phyloP scores from a whole-genome alignment of 2,329 filamentous ascomycete species.

The Penicillium sp. region DNA sequence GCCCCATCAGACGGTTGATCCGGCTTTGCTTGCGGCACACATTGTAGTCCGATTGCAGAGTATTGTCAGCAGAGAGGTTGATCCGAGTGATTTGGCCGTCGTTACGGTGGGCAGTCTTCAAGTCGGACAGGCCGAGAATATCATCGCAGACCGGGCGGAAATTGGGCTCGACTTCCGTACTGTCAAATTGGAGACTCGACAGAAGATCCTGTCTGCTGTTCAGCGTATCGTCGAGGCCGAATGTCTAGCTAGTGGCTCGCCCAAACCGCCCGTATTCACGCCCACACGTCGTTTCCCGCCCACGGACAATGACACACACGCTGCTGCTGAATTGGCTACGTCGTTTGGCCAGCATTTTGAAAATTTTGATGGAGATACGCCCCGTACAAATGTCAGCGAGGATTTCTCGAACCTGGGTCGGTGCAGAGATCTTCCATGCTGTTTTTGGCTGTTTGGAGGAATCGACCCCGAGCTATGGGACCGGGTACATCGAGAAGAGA shows the following conservation, averaged over 20 bases:
- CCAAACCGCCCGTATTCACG: conserved; percentile 50
- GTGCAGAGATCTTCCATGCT: conserved; percentile 51
- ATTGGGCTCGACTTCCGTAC: conserved; percentile 59
- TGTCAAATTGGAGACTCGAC: conserved; percentile 48
- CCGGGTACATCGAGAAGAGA: conserved; percentile 44
- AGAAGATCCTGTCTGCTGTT: conserved; percentile 51
- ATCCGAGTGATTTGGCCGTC: conserved; percentile 56
- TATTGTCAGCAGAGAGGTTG: conserved; percentile 59
- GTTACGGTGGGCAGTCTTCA: conserved; percentile 62
- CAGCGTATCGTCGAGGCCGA: conserved; percentile 61
- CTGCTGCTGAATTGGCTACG: conserved; percentile 48
- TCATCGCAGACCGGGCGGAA: conserved; percentile 59
- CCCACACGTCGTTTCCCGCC: conserved; percentile 56
- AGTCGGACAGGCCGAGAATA: conserved; percentile 62
- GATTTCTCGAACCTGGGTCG: conserved; percentile 62
- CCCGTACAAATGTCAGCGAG: conserved; percentile 50
- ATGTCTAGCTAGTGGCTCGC: conserved; percentile 53
- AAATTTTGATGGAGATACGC: conserved; percentile 35
- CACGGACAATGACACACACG: conserved; percentile 53
- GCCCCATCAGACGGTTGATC: conserved; percentile 60
- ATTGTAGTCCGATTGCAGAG: conserved; percentile 61
- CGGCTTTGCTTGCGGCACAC: conserved; percentile 59
- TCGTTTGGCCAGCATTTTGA: conserved; percentile 54
- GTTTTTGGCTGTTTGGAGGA: conserved; percentile 61
- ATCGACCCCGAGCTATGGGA: conserved; percentile 56